Evolutionary conservation across 1,139 yeast genomes (phyloP), one percentile per base, ranked within the genome.

Genomic region (Diutina catenulata): DNA sequence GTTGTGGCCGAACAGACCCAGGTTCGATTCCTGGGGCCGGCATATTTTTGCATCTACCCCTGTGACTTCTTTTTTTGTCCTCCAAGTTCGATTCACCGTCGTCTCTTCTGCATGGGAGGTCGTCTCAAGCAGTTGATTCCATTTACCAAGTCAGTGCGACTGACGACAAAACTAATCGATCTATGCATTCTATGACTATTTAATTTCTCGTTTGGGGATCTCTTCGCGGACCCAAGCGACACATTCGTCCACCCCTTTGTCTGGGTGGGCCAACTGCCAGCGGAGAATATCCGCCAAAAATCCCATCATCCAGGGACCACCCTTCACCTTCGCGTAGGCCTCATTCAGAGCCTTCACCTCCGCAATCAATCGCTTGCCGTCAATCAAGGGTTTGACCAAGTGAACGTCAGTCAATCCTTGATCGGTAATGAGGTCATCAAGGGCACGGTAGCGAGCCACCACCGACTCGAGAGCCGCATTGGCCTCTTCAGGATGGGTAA

Each of bases 301-400:
- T 22, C 58, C 57, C 7, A 74, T 65, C 68, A 86, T 65, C 95
- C 95, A 86, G 4, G 88, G 87, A 0, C 97, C 97, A 0, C 91
- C 86, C 51, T 79, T 80, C 41, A 31, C 18, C 16, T 31, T 31
- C 4, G 13, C 11, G 18, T 31, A 31, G 19, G 20, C 20, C 8
- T 21, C 18, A n/a, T 15, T 18, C 7, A 21, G 13, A 8, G 61
- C 63, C 13, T 65, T 58, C 18, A 80, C 57, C 13, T 64, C 58
- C 37, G 64, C 59, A 38, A 70, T 60, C 37, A 86, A 55, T 24
- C 73, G 69, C 46, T 78, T 83, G 16, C 96, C 96, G 51, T 82
- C 82, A 13, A 80, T 53, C 20, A 79, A 47, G 3, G 80, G 76
- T 45, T 69, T 76, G 38, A 75, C 46, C 3, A 49, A 50, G 46